Evolutionary conservation across 306 rosid genomes (phyloP), one percentile per base, ranked within the genome.

Genomic region (Dryas octopetala): DNA sequence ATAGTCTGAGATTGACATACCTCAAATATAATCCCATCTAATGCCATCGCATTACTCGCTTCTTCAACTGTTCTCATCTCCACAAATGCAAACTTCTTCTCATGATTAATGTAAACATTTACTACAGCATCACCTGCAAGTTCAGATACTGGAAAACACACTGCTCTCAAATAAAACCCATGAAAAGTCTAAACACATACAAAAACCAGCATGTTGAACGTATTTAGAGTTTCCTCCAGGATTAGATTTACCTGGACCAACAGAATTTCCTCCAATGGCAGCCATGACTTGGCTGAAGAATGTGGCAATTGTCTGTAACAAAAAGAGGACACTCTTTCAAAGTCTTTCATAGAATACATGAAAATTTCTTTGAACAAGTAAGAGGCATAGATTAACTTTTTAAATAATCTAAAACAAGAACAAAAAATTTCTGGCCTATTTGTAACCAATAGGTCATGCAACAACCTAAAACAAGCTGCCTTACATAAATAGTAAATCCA

Each of bases 21-120:
- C 92, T 91, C 92, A 82, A 91, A 91, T 82, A 87, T 76, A 32
- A 89, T 91, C 82, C 97, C 97, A 76, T 91, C 97, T 72, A 91
- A 84, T 72, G 97, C 89, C 97, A 91, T 91, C 62, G 94, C 94
- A 86, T 89, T 91, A 78, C 97, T 91, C 49, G 97, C 97, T 83
- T 91, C 97, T 80, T 91, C 97, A 74, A 91, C 95, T 12, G 95
- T 85, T 85, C 97, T 89, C 95, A 91, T 91, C 86, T 91, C 97
- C 83, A 91, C 95, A 66, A 89, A 91, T 16, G 97, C 97, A 84
- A 89, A 91, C 80, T 89, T 91, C 88, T 91, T 91, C 82, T 91
- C 97, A 52, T 87, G 95, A 86, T 91, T 91, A 71, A 91, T 91
- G 77, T 89, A 91, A 66, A 91, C 97, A 70, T 89, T 91, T 72